Conservation (phyloP, 2,329 filamentous ascomycete genomes). For the Fusarium sp. region DNA sequence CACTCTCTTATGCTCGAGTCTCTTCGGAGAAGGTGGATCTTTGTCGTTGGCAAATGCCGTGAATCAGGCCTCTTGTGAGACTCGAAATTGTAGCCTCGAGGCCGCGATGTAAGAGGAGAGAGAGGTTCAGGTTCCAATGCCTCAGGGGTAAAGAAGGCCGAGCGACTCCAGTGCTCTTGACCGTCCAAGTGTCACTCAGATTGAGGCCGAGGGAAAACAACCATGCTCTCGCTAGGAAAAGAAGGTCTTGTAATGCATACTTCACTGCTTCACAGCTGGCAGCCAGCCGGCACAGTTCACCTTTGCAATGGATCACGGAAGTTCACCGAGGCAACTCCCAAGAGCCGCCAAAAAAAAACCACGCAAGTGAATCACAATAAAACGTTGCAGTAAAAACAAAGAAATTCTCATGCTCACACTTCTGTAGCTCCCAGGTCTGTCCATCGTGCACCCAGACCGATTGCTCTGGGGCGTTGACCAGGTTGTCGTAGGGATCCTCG, state of each 20-base stretch:
- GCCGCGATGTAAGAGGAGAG: conserved; percentile 2
- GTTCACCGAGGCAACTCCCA: background rate
- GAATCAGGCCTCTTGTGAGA: conserved; percentile 18
- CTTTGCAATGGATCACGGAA: background rate
- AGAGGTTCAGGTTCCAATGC: background rate
- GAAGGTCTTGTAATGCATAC: background rate
- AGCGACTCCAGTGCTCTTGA: background rate
- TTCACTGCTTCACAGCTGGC: conserved; percentile 6
- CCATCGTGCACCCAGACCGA: conserved; percentile 57
- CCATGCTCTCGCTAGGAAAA: background rate
- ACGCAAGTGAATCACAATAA: background rate
- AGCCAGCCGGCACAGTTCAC: conserved; percentile 19
- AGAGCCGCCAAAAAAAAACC: background rate
- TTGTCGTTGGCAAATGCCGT: background rate
- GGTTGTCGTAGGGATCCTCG: conserved; percentile 52
- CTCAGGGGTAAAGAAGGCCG: conserved; percentile 1
- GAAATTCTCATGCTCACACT: conserved; percentile 48
- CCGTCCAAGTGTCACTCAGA: background rate
- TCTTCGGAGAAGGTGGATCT: background rate
- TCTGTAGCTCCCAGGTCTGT: conserved; percentile 52
- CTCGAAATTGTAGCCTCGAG: background rate
- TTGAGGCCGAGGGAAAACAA: background rate
- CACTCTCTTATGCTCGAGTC: conserved; percentile 2
- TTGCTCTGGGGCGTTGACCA: conserved; percentile 54
- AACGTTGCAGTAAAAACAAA: background rate